These are phyloP conservation scores for Sporothrix pseudoabietina DNA, from an alignment of 2,329 filamentous ascomycete species.

Conservation along the genomic window DNA sequence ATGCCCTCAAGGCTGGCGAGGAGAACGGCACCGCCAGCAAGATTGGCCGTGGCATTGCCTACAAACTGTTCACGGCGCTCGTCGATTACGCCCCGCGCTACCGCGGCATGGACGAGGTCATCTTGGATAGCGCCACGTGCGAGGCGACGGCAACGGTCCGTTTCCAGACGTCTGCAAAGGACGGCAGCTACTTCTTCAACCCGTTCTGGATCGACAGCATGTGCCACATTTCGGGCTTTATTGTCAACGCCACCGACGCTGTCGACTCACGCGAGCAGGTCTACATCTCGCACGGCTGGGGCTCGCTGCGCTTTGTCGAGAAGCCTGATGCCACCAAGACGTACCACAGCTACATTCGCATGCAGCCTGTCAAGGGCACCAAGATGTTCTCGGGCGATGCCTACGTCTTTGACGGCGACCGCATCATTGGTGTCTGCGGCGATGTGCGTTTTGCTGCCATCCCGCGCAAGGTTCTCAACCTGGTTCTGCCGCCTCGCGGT, in stretches of 20 bases:
- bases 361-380: slow-evolving; percentile 56
- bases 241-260: slow-evolving; percentile 60
- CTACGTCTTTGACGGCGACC: slow-evolving; percentile 57
- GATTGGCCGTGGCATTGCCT: slow-evolving; percentile 73
- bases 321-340: slow-evolving; percentile 49
- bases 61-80: slow-evolving; percentile 66
- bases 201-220: slow-evolving; percentile 63
- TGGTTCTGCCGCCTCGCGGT: slow-evolving; percentile 64
- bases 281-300: slow-evolving; percentile 64
- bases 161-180: slow-evolving; percentile 52
- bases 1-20: slow-evolving; percentile 61
- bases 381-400: slow-evolving; percentile 58
- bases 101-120: slow-evolving; percentile 61
- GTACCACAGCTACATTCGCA: slow-evolving; percentile 60
- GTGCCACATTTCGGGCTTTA: slow-evolving; percentile 62
- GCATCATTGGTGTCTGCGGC: slow-evolving; percentile 51
- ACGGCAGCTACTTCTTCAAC: slow-evolving; percentile 58
- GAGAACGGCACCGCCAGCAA: slow-evolving; percentile 68
- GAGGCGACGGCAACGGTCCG: slow-evolving; percentile 49
- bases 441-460: slow-evolving; percentile 69
- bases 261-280: slow-evolving; percentile 58
- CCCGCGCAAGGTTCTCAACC: slow-evolving; percentile 66
- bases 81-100: slow-evolving; percentile 60
- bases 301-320: slow-evolving; percentile 54
- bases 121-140: slow-evolving; percentile 52